phyloP scores from a whole-genome alignment of 148 eudicot genomes.

The Rhododendron williamsianum region DNA sequence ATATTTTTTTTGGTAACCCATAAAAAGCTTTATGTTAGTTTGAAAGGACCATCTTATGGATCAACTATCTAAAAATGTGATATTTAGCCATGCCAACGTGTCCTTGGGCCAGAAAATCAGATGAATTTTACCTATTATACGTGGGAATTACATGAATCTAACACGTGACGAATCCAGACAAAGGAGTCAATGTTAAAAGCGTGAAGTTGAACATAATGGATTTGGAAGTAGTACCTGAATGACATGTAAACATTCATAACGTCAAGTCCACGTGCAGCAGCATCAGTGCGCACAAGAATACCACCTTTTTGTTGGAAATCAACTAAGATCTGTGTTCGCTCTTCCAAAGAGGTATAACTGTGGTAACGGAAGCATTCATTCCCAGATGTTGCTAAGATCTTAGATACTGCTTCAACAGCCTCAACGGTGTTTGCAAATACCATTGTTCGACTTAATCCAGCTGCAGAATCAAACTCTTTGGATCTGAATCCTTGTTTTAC shows the following conservation, averaged over 20 bases:
- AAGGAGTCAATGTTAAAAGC: neutral
- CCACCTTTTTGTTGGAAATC: constrained; percentile 74
- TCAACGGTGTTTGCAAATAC: constrained; percentile 96
- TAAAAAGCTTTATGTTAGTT: neutral
- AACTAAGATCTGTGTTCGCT: constrained; percentile 55
- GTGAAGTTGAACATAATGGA: neutral
- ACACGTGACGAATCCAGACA: neutral
- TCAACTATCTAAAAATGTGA: neutral
- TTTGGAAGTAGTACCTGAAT: constrained; percentile 58
- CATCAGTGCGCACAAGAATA: constrained; percentile 90
- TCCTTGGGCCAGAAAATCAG: neutral
- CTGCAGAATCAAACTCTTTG: constrained; percentile 18
- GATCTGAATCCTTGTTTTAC: constrained; percentile 38
- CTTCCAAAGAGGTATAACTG: constrained; percentile 64
- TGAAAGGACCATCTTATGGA: neutral
- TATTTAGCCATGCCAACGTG: neutral
- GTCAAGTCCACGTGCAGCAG: constrained; percentile 94
- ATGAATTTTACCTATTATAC: neutral
- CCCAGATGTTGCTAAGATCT: constrained; percentile 54
- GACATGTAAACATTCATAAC: constrained; percentile 77
- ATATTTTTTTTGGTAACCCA: too few species aligned
- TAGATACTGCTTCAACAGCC: constrained; percentile 80
- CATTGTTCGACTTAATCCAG: constrained; percentile 57
- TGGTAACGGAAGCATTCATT: constrained; percentile 71
- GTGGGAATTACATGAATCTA: neutral